Evolutionary conservation across 495 filamentous ascomycete genomes (phyloP), one percentile per base, ranked within the genome.

Genomic region (Annulohypoxylon moriforme): DNA sequence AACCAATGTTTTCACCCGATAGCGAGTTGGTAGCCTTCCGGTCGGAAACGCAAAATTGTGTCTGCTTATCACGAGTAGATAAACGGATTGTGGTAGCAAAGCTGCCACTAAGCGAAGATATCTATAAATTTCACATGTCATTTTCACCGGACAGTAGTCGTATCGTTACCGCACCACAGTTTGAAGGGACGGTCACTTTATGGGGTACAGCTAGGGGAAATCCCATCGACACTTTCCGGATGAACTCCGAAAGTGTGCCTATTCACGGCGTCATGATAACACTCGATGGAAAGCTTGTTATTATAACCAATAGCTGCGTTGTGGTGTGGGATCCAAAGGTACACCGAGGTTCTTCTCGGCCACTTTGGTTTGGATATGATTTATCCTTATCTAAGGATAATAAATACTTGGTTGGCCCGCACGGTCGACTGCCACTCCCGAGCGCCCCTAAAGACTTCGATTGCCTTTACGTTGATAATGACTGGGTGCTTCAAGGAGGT

Each of bases 361-460:
- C 44, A 11, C 34, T 7, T 20, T 20, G 0, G 40, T 4, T 9
- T 20, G 20, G n/a, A 20, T 0, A 1, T 22, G 1, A 13, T 20
- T 24, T 46, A 44, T 55, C 33, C 29, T 60, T 68, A 13, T 24
- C 57, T 1, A 3, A 61, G 34, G 57, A 68, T 20, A 10, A n/a
- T 13, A 44, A 46, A 36, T 47, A 46, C 18, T 18, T 46, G 18
- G 14, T 18, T 20, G 40, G 40, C n/a, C 14, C 0, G 0, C 0
- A 8, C 4, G 40, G 40, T 8, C 20, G 20, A 4, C 0, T 29
- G 3, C 34, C 34, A 13, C 1, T 13, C 34, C 13, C 34, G 7
- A 0, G 8, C 9, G 3, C 34, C 34, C 2, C 13, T 11, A 9
- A 9, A 38, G 34, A 38, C 13, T 38, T 11, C 2, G 13, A 13